Evolutionary conservation across 352 stramenopile genomes (phyloP).

Genomic region (Plasmopara muralis): DNA sequence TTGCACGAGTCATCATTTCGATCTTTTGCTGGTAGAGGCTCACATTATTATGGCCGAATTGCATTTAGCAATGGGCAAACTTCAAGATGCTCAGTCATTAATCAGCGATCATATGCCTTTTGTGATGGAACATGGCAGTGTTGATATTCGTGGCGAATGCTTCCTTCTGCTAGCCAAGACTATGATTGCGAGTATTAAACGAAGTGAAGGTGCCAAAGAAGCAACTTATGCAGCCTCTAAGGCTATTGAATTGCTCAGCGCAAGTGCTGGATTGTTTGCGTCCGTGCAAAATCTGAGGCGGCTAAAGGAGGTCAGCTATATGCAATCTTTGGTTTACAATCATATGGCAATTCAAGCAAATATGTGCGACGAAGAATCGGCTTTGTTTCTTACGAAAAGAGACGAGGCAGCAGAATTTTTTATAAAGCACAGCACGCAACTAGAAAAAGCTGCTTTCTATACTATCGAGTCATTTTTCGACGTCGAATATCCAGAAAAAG

Average conservation of each 20-base stretch:
- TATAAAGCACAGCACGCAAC: conserved; percentile 19
- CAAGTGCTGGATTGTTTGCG: conserved; percentile 30
- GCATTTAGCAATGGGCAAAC: conserved; percentile 50
- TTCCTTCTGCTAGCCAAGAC: conserved; percentile 54
- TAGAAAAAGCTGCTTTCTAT: conserved; percentile 23
- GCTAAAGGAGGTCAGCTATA: conserved; percentile 36
- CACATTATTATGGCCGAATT: conserved; percentile 61
- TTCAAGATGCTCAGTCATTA: conserved; percentile 36
- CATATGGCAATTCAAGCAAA: conserved; percentile 23
- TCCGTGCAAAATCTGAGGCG: conserved; percentile 28
- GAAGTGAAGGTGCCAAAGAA: conserved; percentile 15
- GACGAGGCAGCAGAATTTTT: conserved; percentile 26
- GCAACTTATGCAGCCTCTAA: conserved; percentile 5
- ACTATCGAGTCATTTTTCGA: conserved; percentile 31
- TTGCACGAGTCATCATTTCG: conserved; percentile 44
- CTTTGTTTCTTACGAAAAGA: conserved; percentile 12
- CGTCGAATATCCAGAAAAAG: conserved; percentile 23
- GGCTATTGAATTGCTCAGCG: conserved; percentile 22
- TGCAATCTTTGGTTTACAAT: conserved; percentile 37
- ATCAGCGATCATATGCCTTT: conserved; percentile 56
- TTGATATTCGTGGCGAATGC: conserved; percentile 48
- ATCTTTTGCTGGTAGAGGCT: conserved; percentile 49
- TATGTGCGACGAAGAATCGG: conserved; percentile 7
- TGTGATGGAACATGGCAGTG: conserved; percentile 56
- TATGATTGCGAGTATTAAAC: conserved; percentile 29